Evolutionary conservation across 768 basidiomycete species (phyloP), one percentile per base, ranked within the genome.

Genomic region (Auricularia cornea): DNA sequence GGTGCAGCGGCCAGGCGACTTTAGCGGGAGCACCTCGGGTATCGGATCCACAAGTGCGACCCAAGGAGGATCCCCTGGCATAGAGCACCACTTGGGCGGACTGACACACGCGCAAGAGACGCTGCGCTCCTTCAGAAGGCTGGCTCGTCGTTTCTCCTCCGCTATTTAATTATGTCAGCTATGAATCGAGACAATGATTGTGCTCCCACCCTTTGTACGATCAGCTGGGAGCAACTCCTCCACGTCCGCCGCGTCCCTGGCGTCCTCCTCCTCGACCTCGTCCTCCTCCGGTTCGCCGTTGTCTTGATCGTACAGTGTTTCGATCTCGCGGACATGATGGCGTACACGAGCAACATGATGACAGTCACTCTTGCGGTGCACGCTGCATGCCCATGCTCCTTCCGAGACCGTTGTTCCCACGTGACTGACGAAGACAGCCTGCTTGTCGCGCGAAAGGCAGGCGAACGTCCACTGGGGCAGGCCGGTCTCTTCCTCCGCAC

Each of bases 1-100:
- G 23, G 68, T 20, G 38, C 59, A 26, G 63, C 67, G 33, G 56
- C 63, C 12, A 32, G 10, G 5, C 60, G 35, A 28, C 59, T 64
- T 1, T 33, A 63, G 18, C 65, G 23, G 28, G 23, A 57, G 30
- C 14, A 23, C 16, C 6, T 3, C 8, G 3, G 54, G 54, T 5
- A 57, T 3, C 8, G 20, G 20, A 3, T 31, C 28, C 6, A 16
- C 12, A 4, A 10, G 20, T 4, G 18, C 23, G 5, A 30, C 28
- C 12, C 5, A 8, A 6, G 26, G 3, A 5, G 54, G 3, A 26
- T 57, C 54, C 30, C 18, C 14, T 6, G 54, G 28, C 16, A 57
- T 16, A 29, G 23, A 26, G 26, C 54, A 57, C 54, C 54, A 57
- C 8, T 6, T 3, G 14, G 54, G 54, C 6, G 54, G 54, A 29